These are phyloP conservation scores for Tylopilus cervinicoccineus DNA, from an alignment of 768 basidiomycete species.

Conservation along the genomic window DNA sequence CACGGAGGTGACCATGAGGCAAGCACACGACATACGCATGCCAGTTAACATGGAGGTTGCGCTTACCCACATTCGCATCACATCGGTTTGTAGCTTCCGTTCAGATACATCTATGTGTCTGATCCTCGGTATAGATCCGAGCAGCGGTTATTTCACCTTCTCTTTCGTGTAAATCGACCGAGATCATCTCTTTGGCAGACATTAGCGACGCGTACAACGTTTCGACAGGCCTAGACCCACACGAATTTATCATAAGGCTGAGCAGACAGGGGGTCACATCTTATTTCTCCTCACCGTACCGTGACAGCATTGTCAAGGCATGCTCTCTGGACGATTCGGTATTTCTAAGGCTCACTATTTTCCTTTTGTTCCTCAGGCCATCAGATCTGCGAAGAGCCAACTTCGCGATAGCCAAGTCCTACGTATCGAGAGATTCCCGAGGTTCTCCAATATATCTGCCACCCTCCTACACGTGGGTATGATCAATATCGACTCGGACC, in stretches of 20 bases:
- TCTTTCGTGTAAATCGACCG: conserved; percentile 72
- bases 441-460: conserved; percentile 82
- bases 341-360: neutral
- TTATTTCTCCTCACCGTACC: conserved; percentile 68
- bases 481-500: conserved; percentile 67
- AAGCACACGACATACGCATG: conserved; percentile 59
- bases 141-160: conserved; percentile 66
- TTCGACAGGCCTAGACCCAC: conserved; percentile 66
- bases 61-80: conserved; percentile 69
- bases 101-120: neutral
- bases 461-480: conserved; percentile 85
- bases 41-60: conserved; percentile 70
- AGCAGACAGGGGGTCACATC: conserved; percentile 66
- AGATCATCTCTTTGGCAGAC: conserved; percentile 75
- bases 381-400: conserved; percentile 71
- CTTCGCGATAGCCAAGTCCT: conserved; percentile 52
- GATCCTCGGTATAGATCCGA: conserved; percentile 46
- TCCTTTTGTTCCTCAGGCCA: conserved; percentile 48
- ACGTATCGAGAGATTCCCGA: conserved; percentile 61
- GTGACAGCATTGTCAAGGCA: conserved; percentile 77
- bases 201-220: conserved; percentile 87
- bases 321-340: conserved; percentile 1
- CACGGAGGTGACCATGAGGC: conserved; percentile 62
- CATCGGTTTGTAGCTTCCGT: conserved; percentile 50
- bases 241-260: conserved; percentile 80